These are phyloP conservation scores for Umbellularia californica DNA, from an alignment of 164 flowering plant genomes.

Conservation along the genomic window DNA sequence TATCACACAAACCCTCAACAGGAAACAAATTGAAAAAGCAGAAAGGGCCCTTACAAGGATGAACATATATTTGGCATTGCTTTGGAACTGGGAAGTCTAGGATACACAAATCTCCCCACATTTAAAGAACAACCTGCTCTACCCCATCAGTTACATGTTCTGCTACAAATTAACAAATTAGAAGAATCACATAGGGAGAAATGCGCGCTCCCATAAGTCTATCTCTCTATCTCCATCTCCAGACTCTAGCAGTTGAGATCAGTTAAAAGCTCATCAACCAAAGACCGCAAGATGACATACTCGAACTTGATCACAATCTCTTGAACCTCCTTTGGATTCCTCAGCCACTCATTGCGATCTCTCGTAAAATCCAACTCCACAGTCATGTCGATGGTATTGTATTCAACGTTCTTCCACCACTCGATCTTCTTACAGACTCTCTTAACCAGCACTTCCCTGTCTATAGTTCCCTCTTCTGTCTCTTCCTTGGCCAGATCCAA, in stretches of 20 bases:
- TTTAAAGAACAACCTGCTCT: no score
- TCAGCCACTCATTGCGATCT: not conserved
- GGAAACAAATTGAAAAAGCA: no score
- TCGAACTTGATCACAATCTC: not conserved
- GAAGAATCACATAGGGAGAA: not conserved
- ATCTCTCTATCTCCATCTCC: no score
- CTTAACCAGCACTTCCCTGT: not conserved
- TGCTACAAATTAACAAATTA: not conserved
- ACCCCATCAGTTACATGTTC: not conserved
- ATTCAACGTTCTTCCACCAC: not conserved
- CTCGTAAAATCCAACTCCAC: not conserved
- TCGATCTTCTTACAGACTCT: not conserved
- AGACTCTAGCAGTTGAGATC: not conserved
- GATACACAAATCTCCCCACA: no score
- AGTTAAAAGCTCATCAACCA: not conserved
- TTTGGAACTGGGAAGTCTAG: no score
- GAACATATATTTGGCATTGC: no score
- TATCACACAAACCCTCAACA: no score
- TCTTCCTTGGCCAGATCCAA: not conserved
- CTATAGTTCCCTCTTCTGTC: not conserved
- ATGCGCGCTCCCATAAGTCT: not conserved
- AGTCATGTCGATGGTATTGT: not conserved
- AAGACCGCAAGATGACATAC: not conserved
- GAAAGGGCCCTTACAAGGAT: no score
- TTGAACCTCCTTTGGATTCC: constrained; percentile 2